Evolutionary conservation across 305 asterid genomes (phyloP), one percentile per base, ranked within the genome.

Genomic region (Fraxinus albicans): DNA sequence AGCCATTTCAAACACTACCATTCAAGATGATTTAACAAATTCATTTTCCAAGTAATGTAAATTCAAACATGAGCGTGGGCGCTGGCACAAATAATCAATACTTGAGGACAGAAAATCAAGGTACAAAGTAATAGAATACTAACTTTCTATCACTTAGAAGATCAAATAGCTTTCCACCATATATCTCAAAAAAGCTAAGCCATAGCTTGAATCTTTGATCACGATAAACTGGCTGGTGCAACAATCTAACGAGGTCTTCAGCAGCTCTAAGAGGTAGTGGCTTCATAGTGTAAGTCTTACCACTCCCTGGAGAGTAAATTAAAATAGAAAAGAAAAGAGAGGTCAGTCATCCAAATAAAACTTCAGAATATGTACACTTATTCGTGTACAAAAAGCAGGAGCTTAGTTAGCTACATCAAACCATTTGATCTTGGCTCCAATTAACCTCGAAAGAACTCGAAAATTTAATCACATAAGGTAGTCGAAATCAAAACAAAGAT

Each of bases 281-380:
- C 90, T 97, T 98, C 99, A 97, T 97, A 65, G 98, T 97, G 88
- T 88, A 97, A 77, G 99, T 97, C 92, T 97, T 97, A 79, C 99
- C 99, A 89, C 99, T 97, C 82, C 99, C 99, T 97, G 88, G 77
- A 80, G 67, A 73, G 40, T 69, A 73, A 72, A 67, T 34, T 74
- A 67, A 73, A 50, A 80, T 77, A 79, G n/a, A 74, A 80, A 79
- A 69, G 60, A 70, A 42, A 6, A 40, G 73, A 35, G 75, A 82
- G 40, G 33, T 69, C 12, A 33, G 25, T n/a, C 76, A 80, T 80
- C 44, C 77, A 15, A 73, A 33, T 81, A 27, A 60, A n/a, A 74
- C 34, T 67, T 79, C 27, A 79, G 31, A n/a, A 34, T 6, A 55
- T 33, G 19, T 55, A 65, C 33, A 17, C 12, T 1, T 81, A 55